Evolutionary conservation across 177 flowering plant species (phyloP), one percentile per base, ranked within the genome.

Genomic region (Vitis hybrid): DNA sequence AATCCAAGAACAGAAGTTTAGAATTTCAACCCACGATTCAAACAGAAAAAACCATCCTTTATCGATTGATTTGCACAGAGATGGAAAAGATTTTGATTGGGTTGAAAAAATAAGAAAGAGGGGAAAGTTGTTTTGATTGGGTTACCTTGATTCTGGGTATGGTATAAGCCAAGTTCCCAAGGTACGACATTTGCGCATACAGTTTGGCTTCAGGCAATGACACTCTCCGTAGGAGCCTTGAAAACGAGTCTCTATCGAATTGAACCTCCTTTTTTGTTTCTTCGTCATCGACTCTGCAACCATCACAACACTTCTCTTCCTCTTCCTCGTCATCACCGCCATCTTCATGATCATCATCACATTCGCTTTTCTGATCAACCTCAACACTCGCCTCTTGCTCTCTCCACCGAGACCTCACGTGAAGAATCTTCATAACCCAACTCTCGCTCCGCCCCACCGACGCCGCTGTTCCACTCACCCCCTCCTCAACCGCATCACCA

Each of bases 371-470:
- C 39, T 34, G 39, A 34, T 34, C 39, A 34, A 34, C 39, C 39
- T 34, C 39, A 4, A 34, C 39, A 34, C n/a, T 66, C 76, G 56
- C 63, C 72, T 64, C 68, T 20, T 68, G 59, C 19, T 79, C 80
- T 50, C 68, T 61, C 89, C 92, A 79, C 29, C 83, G 59, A 16
- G 90, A 83, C 71, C 77, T 70, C 1, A 86, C 81, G 10, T 82
- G 86, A 70, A 88, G 71, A 72, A 92, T 87, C 82, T 88, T 90
- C 80, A 87, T 71, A 3, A 89, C 87, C 96, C 96, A 91, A 74
- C 83, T 90, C 77, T 67, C 92, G 15, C 76, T 59, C 19, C 68
- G 63, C 65, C 74, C 72, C 26, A 72, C 78, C 18, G 65, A 13
- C 54, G 9, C 19, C 26, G 5, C 29, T 59, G 49, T 5, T 48